Conservation (phyloP, 2,329 filamentous ascomycete species). For the Pseudogymnoascus sp. region DNA sequence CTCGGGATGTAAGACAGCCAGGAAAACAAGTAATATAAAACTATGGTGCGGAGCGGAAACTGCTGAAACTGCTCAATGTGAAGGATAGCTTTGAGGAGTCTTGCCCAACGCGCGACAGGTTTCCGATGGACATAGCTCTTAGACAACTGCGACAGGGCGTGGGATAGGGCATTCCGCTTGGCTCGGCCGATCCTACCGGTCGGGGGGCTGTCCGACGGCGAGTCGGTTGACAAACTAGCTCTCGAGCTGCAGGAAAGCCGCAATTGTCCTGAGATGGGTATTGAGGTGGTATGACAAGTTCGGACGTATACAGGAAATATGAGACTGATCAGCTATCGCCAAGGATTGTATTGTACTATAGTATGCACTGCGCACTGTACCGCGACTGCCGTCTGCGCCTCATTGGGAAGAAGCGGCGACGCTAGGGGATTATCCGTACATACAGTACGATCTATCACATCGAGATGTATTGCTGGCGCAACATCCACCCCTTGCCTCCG, state of each 20-base stretch:
- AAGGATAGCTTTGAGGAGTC: not conserved
- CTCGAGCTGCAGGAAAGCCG: not conserved
- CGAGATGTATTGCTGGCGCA: constrained; percentile 7
- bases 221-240: not conserved
- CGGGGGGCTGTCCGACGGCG: not conserved
- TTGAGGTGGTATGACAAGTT: not conserved
- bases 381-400: not conserved
- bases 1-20: not conserved
- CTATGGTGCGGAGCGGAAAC: not conserved
- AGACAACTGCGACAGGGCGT: not conserved
- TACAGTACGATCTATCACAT: constrained; percentile 10
- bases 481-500: not conserved
- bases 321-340: not conserved
- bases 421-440: constrained; percentile 4
- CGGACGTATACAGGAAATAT: not conserved
- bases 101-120: not conserved
- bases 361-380: not conserved
- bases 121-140: not conserved
- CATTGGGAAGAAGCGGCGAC: not conserved
- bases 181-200: not conserved
- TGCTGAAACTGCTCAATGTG: not conserved
- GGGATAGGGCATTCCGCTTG: not conserved
- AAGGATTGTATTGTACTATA: too few species aligned
- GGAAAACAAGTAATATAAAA: not conserved
- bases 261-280: not conserved